These are phyloP conservation scores for Penstemon barbatus DNA, from an alignment of 257 asterid species.

Conservation along the genomic window DNA sequence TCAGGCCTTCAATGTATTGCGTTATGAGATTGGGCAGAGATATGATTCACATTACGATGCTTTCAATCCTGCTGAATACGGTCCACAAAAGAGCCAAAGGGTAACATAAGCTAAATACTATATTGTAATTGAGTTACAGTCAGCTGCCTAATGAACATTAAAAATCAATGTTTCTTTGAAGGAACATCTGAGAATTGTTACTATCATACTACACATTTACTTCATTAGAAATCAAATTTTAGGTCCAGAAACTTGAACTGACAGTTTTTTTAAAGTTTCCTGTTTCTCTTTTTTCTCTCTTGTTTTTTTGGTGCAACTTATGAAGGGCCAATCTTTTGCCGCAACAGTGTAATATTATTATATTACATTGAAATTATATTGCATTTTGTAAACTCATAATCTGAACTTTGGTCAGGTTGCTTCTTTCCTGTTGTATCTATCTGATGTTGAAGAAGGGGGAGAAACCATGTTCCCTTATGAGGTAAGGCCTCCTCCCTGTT, in stretches of 20 bases:
- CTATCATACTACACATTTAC: background rate
- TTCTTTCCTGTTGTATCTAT: conserved; percentile 83
- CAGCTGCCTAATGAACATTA: background rate
- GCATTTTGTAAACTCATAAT: conserved; percentile 15
- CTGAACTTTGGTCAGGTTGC: conserved; percentile 57
- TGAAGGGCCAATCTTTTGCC: background rate
- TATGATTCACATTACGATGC: conserved; percentile 92
- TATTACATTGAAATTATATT: conserved; percentile 19
- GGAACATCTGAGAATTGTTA: background rate
- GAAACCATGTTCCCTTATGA: conserved; percentile 96
- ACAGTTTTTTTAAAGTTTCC: background rate
- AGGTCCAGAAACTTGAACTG: conserved; percentile 2
- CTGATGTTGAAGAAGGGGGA: conserved; percentile 97
- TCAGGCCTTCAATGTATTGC: conserved; percentile 87
- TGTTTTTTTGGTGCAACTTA: background rate
- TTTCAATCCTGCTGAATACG: conserved; percentile 85
- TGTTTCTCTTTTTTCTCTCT: background rate
- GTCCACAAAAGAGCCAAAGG: conserved; percentile 95
- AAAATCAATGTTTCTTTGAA: background rate
- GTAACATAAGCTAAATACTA: conserved; percentile 39
- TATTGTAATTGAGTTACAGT: background rate
- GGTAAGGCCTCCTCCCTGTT: conserved; percentile 39
- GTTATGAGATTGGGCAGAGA: conserved; percentile 87
- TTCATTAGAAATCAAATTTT: conserved; percentile 2
- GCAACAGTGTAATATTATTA: background rate